A percentile compares a stretch with the other conserved stretches of the same genome.
Evolutionary conservation across 192 early-diverging fungal species (phyloP).

Genomic region (Backusella macrospora): DNA sequence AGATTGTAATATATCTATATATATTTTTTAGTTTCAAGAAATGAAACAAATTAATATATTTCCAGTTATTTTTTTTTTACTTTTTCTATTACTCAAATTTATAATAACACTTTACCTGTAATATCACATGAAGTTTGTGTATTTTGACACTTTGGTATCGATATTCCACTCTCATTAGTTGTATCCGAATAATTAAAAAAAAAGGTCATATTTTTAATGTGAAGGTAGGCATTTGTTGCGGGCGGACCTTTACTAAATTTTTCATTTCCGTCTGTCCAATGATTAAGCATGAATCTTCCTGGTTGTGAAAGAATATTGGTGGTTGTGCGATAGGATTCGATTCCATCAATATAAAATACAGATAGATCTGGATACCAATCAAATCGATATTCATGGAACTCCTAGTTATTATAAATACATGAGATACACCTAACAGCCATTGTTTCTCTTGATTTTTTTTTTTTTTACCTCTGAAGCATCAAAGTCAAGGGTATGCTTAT

Average conservation of each 20-base stretch:
- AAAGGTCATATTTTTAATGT: slow-evolving; percentile 11
- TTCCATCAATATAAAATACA: slow-evolving; percentile 27
- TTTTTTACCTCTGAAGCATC: slow-evolving; percentile 20
- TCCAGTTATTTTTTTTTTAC: not conserved
- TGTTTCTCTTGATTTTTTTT: not conserved
- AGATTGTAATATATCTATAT: slow-evolving; percentile 7
- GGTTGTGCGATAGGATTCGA: not conserved
- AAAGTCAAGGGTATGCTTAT: slow-evolving; percentile 17
- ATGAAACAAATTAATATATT: too few species aligned
- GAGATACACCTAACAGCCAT: not conserved
- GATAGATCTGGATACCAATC: slow-evolving; percentile 31
- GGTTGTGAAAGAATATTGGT: slow-evolving; percentile 26
- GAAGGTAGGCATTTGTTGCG: slow-evolving; percentile 1
- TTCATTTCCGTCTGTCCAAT: slow-evolving; percentile 37
- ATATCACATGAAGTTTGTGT: slow-evolving; percentile 4
- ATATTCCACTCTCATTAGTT: not conserved
- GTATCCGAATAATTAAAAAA: slow-evolving; percentile 14
- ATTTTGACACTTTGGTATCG: slow-evolving; percentile 13
- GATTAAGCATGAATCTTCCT: slow-evolving; percentile 30
- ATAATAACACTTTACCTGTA: not conserved
- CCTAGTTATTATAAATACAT: not conserved
- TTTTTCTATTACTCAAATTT: not conserved
- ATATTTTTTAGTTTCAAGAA: not conserved
- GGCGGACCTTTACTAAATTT: slow-evolving; percentile 33
- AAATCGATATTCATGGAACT: slow-evolving; percentile 38